Conservation (phyloP, 371 early-diverging fungal species). For the Haplosporangium sp. region DNA sequence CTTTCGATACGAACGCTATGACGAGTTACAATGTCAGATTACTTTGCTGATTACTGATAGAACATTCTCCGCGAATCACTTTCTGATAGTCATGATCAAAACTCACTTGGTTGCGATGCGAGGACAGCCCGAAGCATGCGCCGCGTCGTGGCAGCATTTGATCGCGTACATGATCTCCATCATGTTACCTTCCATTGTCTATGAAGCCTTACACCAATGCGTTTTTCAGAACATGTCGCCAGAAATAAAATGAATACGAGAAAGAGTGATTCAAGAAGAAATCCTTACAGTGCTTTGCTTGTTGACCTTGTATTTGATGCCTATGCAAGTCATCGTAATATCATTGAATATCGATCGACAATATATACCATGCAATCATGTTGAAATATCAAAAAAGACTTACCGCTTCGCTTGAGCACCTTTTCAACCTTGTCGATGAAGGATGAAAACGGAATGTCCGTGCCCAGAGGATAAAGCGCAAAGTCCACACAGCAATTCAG, state of each 20-base stretch:
- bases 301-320: conserved; percentile 18
- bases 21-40: background rate
- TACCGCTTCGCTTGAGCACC: conserved; percentile 20
- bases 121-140: conserved; percentile 16
- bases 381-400: background rate
- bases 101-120: conserved; percentile 22
- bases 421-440: conserved; percentile 18
- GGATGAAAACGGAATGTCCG: background rate
- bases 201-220: background rate
- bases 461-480: conserved; percentile 29
- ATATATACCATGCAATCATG: no score
- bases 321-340: background rate
- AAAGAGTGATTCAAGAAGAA: background rate
- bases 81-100: no score
- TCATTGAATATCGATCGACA: background rate
- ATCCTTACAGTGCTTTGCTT: conserved; percentile 16
- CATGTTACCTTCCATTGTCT: conserved; percentile 16
- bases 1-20: conserved; percentile 18
- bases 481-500: conserved; percentile 21
- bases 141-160: conserved; percentile 19
- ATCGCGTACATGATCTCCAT: conserved; percentile 23
- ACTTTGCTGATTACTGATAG: no score
- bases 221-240: background rate
- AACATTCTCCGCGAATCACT: background rate
- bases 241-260: background rate